Conservation (phyloP, 495 filamentous ascomycete species). For the Cercophora sp. region DNA sequence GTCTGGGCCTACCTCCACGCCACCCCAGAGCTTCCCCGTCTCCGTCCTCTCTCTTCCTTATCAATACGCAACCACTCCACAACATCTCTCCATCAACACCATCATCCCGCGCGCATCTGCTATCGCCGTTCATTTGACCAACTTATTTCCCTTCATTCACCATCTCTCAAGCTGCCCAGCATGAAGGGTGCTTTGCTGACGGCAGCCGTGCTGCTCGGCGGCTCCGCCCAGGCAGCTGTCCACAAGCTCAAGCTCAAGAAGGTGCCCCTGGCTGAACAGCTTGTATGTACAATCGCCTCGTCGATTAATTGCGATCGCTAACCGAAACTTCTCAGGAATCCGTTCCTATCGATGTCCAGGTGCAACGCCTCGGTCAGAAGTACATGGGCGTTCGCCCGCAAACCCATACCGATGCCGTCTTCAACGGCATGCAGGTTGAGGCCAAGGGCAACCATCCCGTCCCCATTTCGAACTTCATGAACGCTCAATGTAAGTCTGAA, state of each 20-base stretch:
- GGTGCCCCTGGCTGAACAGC: conserved; percentile 84
- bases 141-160: conserved; percentile 3
- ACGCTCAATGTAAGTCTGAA: conserved; percentile 82
- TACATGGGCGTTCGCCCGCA: conserved; percentile 84
- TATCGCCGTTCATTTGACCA: conserved; percentile 6
- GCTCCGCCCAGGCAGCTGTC: conserved; percentile 74
- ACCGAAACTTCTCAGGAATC: conserved; percentile 49
- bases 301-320: not conserved
- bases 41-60: conserved; percentile 10
- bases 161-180: conserved; percentile 28
- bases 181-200: conserved; percentile 82
- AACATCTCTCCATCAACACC: conserved; percentile 5
- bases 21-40: conserved; percentile 8
- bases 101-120: too few relatives aligned
- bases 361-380: conserved; percentile 78
- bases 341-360: conserved; percentile 75
- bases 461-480: conserved; percentile 94
- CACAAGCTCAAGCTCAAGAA: conserved; percentile 98
- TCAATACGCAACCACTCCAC: conserved; percentile 1
- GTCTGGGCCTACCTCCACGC: not conserved
- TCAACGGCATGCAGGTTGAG: conserved; percentile 69
- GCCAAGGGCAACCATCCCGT: conserved; percentile 70
- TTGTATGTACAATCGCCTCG: conserved; percentile 56
- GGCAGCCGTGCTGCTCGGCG: conserved; percentile 77
- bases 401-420: conserved; percentile 66